Evolutionary conservation across 768 basidiomycete genomes (phyloP), one percentile per base, ranked within the genome.

Genomic region (Mycena venus): DNA sequence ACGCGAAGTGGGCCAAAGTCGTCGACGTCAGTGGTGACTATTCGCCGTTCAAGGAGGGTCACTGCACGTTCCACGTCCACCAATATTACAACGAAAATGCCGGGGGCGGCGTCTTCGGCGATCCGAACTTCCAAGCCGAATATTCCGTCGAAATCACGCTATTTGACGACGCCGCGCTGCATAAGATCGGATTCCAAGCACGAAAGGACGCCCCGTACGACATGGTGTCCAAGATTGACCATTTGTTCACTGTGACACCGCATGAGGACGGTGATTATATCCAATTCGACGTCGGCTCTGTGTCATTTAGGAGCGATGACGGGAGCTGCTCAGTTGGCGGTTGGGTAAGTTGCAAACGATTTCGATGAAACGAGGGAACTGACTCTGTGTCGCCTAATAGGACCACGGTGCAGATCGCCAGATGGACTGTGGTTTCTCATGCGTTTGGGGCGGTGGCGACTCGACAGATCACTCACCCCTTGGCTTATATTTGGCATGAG

Each of bases 121-220:
- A 62, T 25, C 60, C 60, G 17, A 14, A 36, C 17, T 25, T n/a
- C 42, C 25, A 3, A 6, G 9, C 29, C 7, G 10, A 15, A 6
- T 64, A 64, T n/a, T 64, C 63, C 29, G 63, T 64, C 31, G 63
- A 64, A 31, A 42, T 64, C n/a, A 64, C 63, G 9, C 2, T 64
- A 19, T 64, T 17, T 21, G 63, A 64, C 32, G 32, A 64, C 47
- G 44, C n/a, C 21, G 31, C 44, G 17, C 23, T 47, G 14, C 63
- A 64, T 47, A 64, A 51, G 47, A 64, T 64, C n/a, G 63, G 63
- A 32, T 64, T 32, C n/a, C 25, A n/a, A 9, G 21, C 47, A 5
- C 7, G 47, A n/a, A 6, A 9, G n/a, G n/a, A n/a, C 3, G n/a
- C 47, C 8, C n/a, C 47, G 7, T 23, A 23, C n/a, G 8, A 8